These are phyloP conservation scores for Phialophora chinensis DNA, from an alignment of 2,329 filamentous ascomycete species.

Conservation along the genomic window DNA sequence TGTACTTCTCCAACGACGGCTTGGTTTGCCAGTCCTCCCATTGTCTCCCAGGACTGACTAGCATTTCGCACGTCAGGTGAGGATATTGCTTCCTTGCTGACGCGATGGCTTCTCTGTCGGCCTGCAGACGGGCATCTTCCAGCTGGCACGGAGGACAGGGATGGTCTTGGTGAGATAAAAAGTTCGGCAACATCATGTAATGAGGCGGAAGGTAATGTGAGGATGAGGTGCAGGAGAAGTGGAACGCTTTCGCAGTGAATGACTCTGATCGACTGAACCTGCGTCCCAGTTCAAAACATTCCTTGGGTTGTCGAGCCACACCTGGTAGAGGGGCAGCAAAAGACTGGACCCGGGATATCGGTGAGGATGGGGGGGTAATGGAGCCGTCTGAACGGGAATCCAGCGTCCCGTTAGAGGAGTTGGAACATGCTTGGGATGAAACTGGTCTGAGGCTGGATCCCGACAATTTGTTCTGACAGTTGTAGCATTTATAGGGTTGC, in stretches of 20 bases:
- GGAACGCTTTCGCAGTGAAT: slow-evolving; percentile 31
- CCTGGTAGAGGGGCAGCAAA: slow-evolving; percentile 35
- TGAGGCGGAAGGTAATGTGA: slow-evolving; percentile 34
- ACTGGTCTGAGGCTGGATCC: slow-evolving; percentile 25
- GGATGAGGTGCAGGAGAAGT: slow-evolving; percentile 37
- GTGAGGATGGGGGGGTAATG: slow-evolving; percentile 31
- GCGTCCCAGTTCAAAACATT: slow-evolving; percentile 28
- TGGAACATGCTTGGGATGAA: slow-evolving; percentile 27
- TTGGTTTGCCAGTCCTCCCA: slow-evolving; percentile 38
- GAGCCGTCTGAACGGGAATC: slow-evolving; percentile 30
- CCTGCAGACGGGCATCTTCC: slow-evolving; percentile 29
- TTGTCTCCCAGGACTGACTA: slow-evolving; percentile 35
- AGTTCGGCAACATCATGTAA: slow-evolving; percentile 37
- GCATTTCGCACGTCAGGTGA: slow-evolving; percentile 37
- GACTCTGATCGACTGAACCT: slow-evolving; percentile 29
- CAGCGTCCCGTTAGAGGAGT: slow-evolving; percentile 35
- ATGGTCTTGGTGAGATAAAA: slow-evolving; percentile 39
- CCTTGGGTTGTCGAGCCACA: slow-evolving; percentile 34
- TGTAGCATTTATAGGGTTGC: slow-evolving; percentile 41
- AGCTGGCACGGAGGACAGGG: slow-evolving; percentile 39
- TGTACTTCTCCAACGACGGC: slow-evolving; percentile 35
- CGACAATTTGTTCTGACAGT: slow-evolving; percentile 35
- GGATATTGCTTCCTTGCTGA: slow-evolving; percentile 34
- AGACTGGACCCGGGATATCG: slow-evolving; percentile 24
- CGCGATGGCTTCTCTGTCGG: slow-evolving; percentile 33